Evolutionary conservation across 176 grass and related monocot species (phyloP).

Genomic region (Oryza glumipatula): DNA sequence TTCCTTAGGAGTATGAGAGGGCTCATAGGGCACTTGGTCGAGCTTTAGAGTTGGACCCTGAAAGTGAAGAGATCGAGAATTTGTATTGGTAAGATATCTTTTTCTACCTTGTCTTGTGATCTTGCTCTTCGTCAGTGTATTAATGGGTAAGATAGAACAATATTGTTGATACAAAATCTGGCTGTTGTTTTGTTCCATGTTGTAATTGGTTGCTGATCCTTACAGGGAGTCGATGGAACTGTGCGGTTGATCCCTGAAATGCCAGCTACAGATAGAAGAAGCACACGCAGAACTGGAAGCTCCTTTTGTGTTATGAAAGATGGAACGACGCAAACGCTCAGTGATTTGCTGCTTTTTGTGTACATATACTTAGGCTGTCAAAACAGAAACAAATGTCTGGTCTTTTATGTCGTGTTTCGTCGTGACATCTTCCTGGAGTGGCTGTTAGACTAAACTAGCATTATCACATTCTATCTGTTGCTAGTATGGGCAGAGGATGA

Average conservation of each 20-base stretch:
- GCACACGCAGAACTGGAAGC: neutral
- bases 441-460: neutral
- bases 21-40: slow-evolving; percentile 1
- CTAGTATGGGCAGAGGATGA: slow-evolving; percentile 3
- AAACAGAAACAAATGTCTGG: neutral
- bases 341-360: neutral
- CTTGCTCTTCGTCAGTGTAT: neutral
- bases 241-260: neutral
- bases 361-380: neutral
- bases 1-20: slow-evolving; percentile 35
- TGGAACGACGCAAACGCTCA: neutral
- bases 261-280: neutral
- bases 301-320: slow-evolving; percentile 8
- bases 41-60: slow-evolving; percentile 38
- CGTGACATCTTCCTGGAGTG: neutral
- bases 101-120: neutral
- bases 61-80: slow-evolving; percentile 46
- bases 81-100: slow-evolving; percentile 40
- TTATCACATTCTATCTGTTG: neutral
- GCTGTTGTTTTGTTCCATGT: neutral
- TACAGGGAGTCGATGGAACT: slow-evolving; percentile 34
- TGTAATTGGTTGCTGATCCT: neutral
- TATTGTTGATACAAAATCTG: neutral
- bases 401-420: neutral
- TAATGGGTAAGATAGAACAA: neutral